Conservation (phyloP, 169 alveolate genomes). For the Toxoplasma gondii region DNA sequence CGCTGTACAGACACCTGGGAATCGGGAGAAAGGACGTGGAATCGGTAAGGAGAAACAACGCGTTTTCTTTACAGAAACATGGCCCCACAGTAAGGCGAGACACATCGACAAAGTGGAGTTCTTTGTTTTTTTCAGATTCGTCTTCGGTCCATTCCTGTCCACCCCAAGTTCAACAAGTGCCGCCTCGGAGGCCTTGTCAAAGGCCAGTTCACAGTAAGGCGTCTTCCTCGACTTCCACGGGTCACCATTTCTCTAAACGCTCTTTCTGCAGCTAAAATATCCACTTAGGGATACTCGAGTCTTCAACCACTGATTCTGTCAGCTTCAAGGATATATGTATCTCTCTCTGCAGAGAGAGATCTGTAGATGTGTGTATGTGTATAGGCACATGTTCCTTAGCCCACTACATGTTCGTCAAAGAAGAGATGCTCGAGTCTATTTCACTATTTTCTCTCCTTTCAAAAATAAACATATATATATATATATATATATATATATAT, state of each 20-base stretch:
- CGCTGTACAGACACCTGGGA: slow-evolving; percentile 38
- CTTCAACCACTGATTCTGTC: too few species aligned
- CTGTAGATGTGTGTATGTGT: too few species aligned
- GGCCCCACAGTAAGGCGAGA: background rate
- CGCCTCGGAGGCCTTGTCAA: slow-evolving; percentile 24
- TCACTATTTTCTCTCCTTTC: too few species aligned
- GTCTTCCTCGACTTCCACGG: background rate
- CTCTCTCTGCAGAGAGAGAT: too few species aligned
- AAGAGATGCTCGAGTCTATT: too few species aligned
- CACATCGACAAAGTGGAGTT: background rate
- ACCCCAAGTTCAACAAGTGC: slow-evolving; percentile 22
- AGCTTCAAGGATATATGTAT: background rate
- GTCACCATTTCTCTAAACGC: background rate
- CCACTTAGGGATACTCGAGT: background rate
- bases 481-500: background rate
- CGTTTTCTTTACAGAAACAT: background rate
- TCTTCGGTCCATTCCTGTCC: slow-evolving; percentile 22
- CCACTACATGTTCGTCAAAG: too few species aligned
- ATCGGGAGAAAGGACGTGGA: slow-evolving; percentile 16
- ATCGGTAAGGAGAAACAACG: background rate
- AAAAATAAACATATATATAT: background rate
- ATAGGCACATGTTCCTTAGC: too few species aligned
- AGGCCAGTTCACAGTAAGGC: slow-evolving; percentile 32
- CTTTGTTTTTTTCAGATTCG: slow-evolving; percentile 15
- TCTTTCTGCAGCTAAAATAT: background rate